Evolutionary conservation across 2,329 filamentous ascomycete genomes (phyloP).

Genomic region (Phaeosphaeriaceae sp.): DNA sequence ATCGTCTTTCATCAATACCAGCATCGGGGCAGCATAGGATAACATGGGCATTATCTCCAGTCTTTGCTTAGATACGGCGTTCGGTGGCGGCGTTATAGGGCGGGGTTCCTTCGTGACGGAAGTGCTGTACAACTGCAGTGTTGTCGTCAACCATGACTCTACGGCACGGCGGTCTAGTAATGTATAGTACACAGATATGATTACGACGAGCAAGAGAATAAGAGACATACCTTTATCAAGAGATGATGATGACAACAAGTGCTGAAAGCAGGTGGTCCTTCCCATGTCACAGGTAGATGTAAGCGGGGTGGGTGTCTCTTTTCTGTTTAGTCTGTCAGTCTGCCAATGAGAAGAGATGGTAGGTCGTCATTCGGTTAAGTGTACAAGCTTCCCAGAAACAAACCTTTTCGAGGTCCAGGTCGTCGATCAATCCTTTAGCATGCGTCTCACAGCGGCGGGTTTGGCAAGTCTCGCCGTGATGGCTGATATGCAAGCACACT

Average conservation of each 20-base stretch:
- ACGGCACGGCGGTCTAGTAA: slow-evolving; percentile 29
- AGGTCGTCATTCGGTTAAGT: slow-evolving; percentile 10
- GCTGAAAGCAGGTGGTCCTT: slow-evolving; percentile 9
- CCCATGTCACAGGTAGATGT: slow-evolving; percentile 2
- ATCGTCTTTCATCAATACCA: slow-evolving; percentile 22
- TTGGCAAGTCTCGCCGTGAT: slow-evolving; percentile 14
- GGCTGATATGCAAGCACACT: slow-evolving; percentile 12
- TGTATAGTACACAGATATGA: slow-evolving; percentile 38
- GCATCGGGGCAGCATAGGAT: slow-evolving; percentile 22
- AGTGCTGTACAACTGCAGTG: slow-evolving; percentile 7
- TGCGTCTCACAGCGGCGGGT: neutral
- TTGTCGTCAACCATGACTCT: slow-evolving; percentile 8
- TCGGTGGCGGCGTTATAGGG: slow-evolving; percentile 15
- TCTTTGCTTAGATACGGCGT: slow-evolving; percentile 14
- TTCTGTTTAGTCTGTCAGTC: slow-evolving; percentile 4
- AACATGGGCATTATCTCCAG: slow-evolving; percentile 10
- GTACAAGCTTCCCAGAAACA: neutral
- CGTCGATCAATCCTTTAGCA: slow-evolving; percentile 4
- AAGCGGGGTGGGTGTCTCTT: slow-evolving; percentile 17
- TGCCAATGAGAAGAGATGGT: slow-evolving; percentile 22
- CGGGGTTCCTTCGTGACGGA: slow-evolving; percentile 6
- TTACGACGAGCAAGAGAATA: slow-evolving; percentile 14
- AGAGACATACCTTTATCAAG: slow-evolving; percentile 14
- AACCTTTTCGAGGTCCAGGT: neutral
- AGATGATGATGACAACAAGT: slow-evolving; percentile 18